These are phyloP conservation scores for Stentor coeruleus DNA, from an alignment of 73 alveolate genomes.

Conservation along the genomic window DNA sequence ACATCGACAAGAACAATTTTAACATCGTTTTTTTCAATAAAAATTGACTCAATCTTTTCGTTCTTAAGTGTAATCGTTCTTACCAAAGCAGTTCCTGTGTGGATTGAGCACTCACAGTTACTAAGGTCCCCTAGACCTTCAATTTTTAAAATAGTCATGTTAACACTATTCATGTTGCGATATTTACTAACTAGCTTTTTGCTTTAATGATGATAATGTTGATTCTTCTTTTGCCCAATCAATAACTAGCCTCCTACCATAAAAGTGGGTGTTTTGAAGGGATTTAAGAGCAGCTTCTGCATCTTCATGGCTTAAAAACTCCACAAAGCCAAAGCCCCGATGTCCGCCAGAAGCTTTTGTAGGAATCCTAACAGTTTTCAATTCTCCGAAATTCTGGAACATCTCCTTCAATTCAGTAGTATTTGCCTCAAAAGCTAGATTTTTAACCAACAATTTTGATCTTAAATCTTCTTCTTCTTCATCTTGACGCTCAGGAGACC, in stretches of 20 bases:
- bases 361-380: constrained; percentile 92
- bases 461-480: constrained; percentile 70
- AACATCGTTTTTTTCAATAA: no score
- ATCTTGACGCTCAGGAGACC: constrained; percentile 57
- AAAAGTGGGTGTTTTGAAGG: constrained; percentile 89
- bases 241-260: constrained; percentile 91
- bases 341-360: constrained; percentile 72
- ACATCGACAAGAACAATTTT: background rate
- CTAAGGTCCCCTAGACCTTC: background rate
- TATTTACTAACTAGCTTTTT: no score
- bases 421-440: constrained; percentile 93
- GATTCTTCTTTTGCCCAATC: constrained; percentile 91
- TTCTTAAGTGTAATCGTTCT: no score
- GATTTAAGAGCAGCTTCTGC: constrained; percentile 89
- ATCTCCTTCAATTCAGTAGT: constrained; percentile 79
- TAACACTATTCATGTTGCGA: background rate
- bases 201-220: constrained; percentile 48
- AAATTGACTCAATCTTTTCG: background rate
- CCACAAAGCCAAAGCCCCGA: constrained; percentile 96
- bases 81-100: no score
- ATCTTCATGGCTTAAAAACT: constrained; percentile 89
- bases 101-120: background rate
- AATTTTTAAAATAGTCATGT: background rate
- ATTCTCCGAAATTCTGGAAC: constrained; percentile 87
- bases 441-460: constrained; percentile 67